These are phyloP conservation scores for Barbarea vulgaris DNA, from an alignment of 345 rosid species.

Conservation along the genomic window DNA sequence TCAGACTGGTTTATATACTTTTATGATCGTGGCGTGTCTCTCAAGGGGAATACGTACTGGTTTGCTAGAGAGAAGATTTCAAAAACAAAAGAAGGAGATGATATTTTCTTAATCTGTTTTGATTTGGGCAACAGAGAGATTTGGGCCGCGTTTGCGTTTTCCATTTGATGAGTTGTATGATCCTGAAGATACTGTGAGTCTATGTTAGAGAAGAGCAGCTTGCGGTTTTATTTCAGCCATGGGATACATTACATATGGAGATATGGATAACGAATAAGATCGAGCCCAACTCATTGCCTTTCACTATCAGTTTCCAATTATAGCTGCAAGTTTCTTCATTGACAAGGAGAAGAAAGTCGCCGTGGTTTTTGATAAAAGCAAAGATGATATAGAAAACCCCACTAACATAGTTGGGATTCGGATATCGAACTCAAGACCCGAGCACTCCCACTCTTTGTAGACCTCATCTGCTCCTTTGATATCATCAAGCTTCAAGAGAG, in stretches of 20 bases:
- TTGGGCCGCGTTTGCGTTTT: background rate
- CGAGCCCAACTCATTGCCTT: background rate
- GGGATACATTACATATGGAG: background rate
- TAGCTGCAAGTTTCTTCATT: no score
- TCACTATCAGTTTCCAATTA: no score
- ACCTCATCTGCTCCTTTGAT: no score
- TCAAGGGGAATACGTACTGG: background rate
- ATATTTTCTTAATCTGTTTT: background rate
- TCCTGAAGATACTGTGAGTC: background rate
- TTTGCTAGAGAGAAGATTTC: background rate
- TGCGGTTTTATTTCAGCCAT: background rate
- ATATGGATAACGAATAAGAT: background rate
- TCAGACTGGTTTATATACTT: rapidly evolving
- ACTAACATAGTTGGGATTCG: no score
- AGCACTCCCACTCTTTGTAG: no score
- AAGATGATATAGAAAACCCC: background rate
- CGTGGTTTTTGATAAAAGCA: background rate
- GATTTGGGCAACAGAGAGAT: background rate
- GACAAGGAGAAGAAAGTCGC: background rate
- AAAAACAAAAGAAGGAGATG: no score
- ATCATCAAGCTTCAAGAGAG: no score
- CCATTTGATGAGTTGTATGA: background rate
- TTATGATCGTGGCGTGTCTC: background rate
- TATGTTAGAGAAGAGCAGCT: background rate
- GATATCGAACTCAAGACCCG: no score